Percentiles rank a stretch among this genome's conserved stretches.
Evolutionary conservation across 2,329 filamentous ascomycete species (phyloP).

Genomic region (Pseudocercospora eumusae): DNA sequence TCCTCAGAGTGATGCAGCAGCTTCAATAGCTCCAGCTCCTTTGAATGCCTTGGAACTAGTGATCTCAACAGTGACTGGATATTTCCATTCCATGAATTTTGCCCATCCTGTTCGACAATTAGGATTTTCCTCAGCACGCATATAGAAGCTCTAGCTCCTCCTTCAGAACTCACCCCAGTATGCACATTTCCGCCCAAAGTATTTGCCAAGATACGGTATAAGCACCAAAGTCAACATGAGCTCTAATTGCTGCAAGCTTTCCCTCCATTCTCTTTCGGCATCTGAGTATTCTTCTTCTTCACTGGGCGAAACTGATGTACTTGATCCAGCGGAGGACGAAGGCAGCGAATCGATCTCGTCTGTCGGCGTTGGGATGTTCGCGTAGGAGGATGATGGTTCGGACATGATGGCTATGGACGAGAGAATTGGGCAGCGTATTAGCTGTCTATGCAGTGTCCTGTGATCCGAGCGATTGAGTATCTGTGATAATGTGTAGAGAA

Average conservation of each 20-base stretch:
- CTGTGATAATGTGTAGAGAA: not conserved
- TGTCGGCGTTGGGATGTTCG: constrained; percentile 47
- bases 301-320: constrained; percentile 51
- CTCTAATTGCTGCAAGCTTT: constrained; percentile 90
- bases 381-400: constrained; percentile 54
- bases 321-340: constrained; percentile 52
- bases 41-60: constrained; percentile 52
- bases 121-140: constrained; percentile 21
- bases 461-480: not conserved
- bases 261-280: constrained; percentile 92
- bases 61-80: constrained; percentile 70
- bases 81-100: constrained; percentile 92
- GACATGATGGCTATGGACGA: constrained; percentile 32
- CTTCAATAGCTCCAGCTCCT: constrained; percentile 49
- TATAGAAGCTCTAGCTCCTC: not conserved
- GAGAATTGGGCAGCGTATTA: not conserved
- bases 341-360: constrained; percentile 55
- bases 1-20: constrained; percentile 45
- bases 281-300: constrained; percentile 63
- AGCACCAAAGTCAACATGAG: constrained; percentile 91
- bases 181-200: constrained; percentile 88
- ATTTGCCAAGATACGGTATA: constrained; percentile 92
- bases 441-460: not conserved
- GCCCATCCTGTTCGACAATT: constrained; percentile 70
- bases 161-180: constrained; percentile 78